phyloP scores from a whole-genome alignment of 345 rosid genomes.

The Carallia pectinifolia region DNA sequence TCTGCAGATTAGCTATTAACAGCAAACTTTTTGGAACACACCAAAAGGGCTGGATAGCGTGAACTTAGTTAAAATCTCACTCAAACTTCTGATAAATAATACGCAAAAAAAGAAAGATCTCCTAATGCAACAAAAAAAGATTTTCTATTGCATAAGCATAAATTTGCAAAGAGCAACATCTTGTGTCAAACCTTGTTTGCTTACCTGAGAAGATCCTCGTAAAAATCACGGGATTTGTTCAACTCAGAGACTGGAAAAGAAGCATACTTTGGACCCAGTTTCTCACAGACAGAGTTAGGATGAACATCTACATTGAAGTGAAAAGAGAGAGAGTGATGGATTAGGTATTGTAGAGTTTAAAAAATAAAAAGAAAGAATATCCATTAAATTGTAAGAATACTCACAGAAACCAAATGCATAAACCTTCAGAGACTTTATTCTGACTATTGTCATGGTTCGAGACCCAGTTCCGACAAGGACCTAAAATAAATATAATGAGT shows the following conservation, averaged over 20 bases:
- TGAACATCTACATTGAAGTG: constrained; percentile 55
- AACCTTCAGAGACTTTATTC: constrained; percentile 70
- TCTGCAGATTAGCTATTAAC: neutral
- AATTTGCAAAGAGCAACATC: neutral
- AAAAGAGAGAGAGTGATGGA: constrained; percentile 9
- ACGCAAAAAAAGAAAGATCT: neutral
- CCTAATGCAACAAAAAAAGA: neutral
- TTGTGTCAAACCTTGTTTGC: neutral
- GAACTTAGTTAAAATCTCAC: neutral
- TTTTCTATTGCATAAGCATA: neutral
- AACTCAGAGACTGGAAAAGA: constrained; percentile 55
- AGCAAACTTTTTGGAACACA: neutral
- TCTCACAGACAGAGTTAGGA: constrained; percentile 73
- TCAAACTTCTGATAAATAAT: neutral
- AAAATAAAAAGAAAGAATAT: neutral
- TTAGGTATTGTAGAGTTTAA: neutral
- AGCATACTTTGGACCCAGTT: constrained; percentile 74
- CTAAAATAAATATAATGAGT: constrained; percentile 31
- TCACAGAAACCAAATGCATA: constrained; percentile 95
- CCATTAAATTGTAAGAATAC: constrained; percentile 37
- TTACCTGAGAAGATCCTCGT: constrained; percentile 91
- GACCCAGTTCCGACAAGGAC: constrained; percentile 97
- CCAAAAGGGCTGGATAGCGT: neutral
- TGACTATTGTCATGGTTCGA: constrained; percentile 75
- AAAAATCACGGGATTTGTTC: constrained; percentile 50